Evolutionary conservation across 371 early-diverging fungal species (phyloP), one percentile per base, ranked within the genome.

Genomic region (Dichotomocladium elegans): DNA sequence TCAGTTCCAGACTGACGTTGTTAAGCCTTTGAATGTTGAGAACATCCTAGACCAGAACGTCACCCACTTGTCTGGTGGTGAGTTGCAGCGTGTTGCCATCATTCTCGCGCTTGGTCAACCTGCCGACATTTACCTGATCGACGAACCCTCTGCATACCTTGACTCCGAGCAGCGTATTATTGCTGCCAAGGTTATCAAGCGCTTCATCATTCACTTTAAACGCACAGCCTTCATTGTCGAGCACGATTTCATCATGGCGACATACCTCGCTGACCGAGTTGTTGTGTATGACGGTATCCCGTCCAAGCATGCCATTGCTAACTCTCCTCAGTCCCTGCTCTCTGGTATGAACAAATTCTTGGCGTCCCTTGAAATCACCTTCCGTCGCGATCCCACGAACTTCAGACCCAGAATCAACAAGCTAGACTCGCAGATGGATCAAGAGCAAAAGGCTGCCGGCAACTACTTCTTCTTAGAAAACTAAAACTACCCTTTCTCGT

Each of bases 241-340:
- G 87, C 99, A 99, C 90, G 99, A 99, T 81, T 97, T 99, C 77
- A 98, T 99, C 70, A 98, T 99, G 95, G 99, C 96, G n/a, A 99
- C 99, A n/a, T 99, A 99, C 72, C 80, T 99, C 51, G 99, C 99
- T 44, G 99, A 99, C 72, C 91, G 97, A 70, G 97, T 99, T 21
- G 92, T 99, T 72, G 98, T 99, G 19, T 99, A 96, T 77, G 94
- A 93, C 5, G 99, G 99, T 68, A 74, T 56, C 35, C 99, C 99
- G 15, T 92, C 94, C 4, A 85, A 96, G 11, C 73, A 84, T 19
- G 99, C 99, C 26, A 67, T 57, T 47, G 98, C 98, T 49, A 85
- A 83, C 64, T 27, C 77, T 29, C 99, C 99, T 37, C 94, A 98
- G 79, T 76, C 92, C 27, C 80, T 99, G 57, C 74, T 95, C 56